These are phyloP conservation scores for Suhomyces terraborum DNA, from an alignment of 1,139 yeast species.

Conservation along the genomic window DNA sequence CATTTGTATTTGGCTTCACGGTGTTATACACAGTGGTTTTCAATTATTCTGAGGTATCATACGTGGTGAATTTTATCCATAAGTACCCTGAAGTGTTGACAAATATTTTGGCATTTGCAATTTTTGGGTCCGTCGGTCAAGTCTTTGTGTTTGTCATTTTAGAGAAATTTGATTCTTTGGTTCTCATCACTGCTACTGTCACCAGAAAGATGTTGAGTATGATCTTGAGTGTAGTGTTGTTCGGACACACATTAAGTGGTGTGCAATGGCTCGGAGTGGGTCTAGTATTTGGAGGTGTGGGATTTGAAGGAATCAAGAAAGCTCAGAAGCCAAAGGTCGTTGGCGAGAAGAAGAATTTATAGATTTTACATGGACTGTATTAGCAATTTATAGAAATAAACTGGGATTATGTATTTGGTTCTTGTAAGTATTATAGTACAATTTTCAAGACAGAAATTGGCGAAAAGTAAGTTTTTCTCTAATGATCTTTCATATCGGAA, in stretches of 20 bases:
- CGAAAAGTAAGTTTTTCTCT: too few species aligned
- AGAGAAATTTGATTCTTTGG: constrained; percentile 80
- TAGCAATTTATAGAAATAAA: constrained; percentile 40
- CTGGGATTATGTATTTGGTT: neutral
- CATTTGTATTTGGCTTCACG: constrained; percentile 50
- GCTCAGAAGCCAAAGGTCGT: constrained; percentile 8
- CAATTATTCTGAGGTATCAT: constrained; percentile 49
- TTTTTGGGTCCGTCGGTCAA: constrained; percentile 90
- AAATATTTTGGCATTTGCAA: constrained; percentile 67
- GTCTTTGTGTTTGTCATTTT: constrained; percentile 84
- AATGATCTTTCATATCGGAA: too few species aligned
- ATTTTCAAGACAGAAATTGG: too few species aligned
- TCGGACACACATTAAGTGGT: constrained; percentile 66
- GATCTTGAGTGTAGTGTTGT: constrained; percentile 82
- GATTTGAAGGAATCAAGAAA: constrained; percentile 57
- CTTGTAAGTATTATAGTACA: neutral
- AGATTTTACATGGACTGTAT: neutral
- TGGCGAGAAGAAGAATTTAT: constrained; percentile 6
- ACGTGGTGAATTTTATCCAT: constrained; percentile 50
- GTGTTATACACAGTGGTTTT: constrained; percentile 43
- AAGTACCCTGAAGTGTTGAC: constrained; percentile 51
- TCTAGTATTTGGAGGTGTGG: constrained; percentile 81
- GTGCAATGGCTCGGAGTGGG: constrained; percentile 79
- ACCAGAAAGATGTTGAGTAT: constrained; percentile 95
- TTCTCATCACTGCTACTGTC: constrained; percentile 89